Evolutionary conservation across 805 yeast genomes (phyloP), one percentile per base, ranked within the genome.

Genomic region (Yamadazyma ubonensis): DNA sequence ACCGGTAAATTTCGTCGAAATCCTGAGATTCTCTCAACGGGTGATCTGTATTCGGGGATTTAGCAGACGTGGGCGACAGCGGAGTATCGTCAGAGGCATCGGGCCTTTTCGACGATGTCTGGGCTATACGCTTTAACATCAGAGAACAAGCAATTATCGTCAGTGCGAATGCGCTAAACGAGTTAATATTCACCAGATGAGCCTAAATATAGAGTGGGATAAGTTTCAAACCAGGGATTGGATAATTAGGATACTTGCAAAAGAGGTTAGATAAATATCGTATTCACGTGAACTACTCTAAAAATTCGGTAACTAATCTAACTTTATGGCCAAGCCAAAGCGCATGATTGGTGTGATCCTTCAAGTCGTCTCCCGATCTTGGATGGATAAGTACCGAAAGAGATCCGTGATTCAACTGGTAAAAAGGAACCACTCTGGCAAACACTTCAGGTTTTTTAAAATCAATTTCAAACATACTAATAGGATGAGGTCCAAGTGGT

Each of bases 401-500:
- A 4, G 54, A 46, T 2, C 77, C 79, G 48, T 78, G 84, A 51
- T 78, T 64, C 41, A 74, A 38, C 48, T 75, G 80, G 52, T 67
- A 78, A 56, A 65, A 78, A 7, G 76, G 75, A 19, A 78, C 67
- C 12, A 77, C 43, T 23, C 60, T 61, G 2, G 63, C 55, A 45
- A 76, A 76, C 6, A 70, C 49, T 21, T 63, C 74, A 0, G 79
- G 74, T 6, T 59, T 68, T 22, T 63, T 58, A 42, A 75, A 73
- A 54, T 78, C 83, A 19, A 71, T 49, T 50, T 78, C 83, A 65
- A 76, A 78, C 83, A 78, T 78, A 27, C 65, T 70, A 21, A 71
- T 58, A 0, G 82, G 79, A 46, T 78, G 83, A 2, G 84, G 83
- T 0, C 84, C 84, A 20, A 78, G 52, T 18, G 78, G 73, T 30